These are phyloP conservation scores for Penicillium sclerotiorum DNA, from an alignment of 2,329 filamentous ascomycete genomes.

Conservation along the genomic window DNA sequence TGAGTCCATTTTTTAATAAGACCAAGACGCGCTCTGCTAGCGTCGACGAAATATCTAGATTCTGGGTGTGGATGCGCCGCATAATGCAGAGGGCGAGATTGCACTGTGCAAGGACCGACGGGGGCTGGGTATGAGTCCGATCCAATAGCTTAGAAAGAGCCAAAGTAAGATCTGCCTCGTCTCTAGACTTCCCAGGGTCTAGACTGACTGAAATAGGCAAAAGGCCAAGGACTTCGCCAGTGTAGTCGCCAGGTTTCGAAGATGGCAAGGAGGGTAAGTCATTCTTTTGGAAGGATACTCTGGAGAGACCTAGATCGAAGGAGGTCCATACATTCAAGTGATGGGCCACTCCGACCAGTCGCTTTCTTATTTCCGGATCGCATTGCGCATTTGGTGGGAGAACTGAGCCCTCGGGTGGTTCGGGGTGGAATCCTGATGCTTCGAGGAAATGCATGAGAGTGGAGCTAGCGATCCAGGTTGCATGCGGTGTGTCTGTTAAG, in stretches of 20 bases:
- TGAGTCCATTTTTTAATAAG: constrained; percentile 47
- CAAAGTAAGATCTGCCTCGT: constrained; percentile 46
- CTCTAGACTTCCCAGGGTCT: constrained; percentile 50
- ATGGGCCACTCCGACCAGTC: constrained; percentile 54
- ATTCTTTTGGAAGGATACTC: constrained; percentile 51
- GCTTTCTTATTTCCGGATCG: constrained; percentile 40
- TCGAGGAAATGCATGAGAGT: constrained; percentile 54
- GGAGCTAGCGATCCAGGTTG: constrained; percentile 41
- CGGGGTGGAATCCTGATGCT: constrained; percentile 43
- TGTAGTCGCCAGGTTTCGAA: constrained; percentile 48
- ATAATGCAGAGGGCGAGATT: constrained; percentile 59
- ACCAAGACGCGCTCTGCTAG: constrained; percentile 50
- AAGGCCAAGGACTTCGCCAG: constrained; percentile 53
- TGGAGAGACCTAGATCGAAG: constrained; percentile 58
- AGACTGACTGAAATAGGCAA: constrained; percentile 56
- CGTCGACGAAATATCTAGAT: constrained; percentile 44
- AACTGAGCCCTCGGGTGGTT: constrained; percentile 16
- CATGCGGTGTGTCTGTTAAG: constrained; percentile 54
- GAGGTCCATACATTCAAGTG: constrained; percentile 62
- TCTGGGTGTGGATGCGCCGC: constrained; percentile 54
- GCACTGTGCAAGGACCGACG: constrained; percentile 54
- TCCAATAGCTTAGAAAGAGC: constrained; percentile 44
- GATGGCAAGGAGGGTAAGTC: constrained; percentile 36
- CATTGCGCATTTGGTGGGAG: constrained; percentile 12
- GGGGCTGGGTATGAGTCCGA: constrained; percentile 43